Percentiles rank a stretch among this genome's conserved stretches.
Conservation (phyloP, 148 eudicot genomes). For the Chenopodium album region DNA sequence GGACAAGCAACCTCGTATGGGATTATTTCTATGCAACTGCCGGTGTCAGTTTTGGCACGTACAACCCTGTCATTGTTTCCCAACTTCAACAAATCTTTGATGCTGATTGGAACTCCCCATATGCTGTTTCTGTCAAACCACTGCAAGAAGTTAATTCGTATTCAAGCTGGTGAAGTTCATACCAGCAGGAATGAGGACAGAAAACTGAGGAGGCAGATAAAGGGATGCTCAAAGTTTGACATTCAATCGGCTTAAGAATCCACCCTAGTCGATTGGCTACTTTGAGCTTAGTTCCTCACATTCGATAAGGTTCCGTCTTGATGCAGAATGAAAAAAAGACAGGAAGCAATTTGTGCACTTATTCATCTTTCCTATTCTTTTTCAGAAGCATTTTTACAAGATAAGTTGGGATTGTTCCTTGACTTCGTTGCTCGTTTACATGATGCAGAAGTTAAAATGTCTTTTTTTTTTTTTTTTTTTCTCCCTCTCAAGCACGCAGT, state of each 20-base stretch:
- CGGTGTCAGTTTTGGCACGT: slow-evolving; percentile 87
- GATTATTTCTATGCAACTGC: slow-evolving; percentile 85
- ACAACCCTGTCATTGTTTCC: slow-evolving; percentile 59
- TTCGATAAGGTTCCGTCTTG: too few relatives aligned
- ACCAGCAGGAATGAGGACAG: neutral
- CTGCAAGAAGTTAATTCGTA: slow-evolving; percentile 41
- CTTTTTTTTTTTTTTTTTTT: too few relatives aligned
- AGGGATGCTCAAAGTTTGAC: neutral
- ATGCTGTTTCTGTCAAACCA: slow-evolving; percentile 57
- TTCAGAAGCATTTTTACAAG: too few relatives aligned
- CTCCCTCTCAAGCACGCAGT: too few relatives aligned
- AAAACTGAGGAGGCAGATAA: neutral
- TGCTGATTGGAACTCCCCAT: slow-evolving; percentile 95
- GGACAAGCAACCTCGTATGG: slow-evolving; percentile 90
- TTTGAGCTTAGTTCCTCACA: too few relatives aligned
- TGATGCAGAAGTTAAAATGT: too few relatives aligned
- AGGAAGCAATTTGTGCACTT: too few relatives aligned
- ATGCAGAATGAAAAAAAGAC: too few relatives aligned
- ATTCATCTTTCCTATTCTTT: too few relatives aligned
- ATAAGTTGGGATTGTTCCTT: too few relatives aligned
- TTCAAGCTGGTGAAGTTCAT: slow-evolving; percentile 34
- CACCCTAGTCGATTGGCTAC: too few relatives aligned
- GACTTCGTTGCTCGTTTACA: too few relatives aligned
- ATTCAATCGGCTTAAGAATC: neutral
- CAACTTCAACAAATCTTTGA: slow-evolving; percentile 81